Percentiles rank a stretch among this genome's conserved stretches.
phyloP scores from a whole-genome alignment of 768 basidiomycete genomes.

The Crucibulum laeve region DNA sequence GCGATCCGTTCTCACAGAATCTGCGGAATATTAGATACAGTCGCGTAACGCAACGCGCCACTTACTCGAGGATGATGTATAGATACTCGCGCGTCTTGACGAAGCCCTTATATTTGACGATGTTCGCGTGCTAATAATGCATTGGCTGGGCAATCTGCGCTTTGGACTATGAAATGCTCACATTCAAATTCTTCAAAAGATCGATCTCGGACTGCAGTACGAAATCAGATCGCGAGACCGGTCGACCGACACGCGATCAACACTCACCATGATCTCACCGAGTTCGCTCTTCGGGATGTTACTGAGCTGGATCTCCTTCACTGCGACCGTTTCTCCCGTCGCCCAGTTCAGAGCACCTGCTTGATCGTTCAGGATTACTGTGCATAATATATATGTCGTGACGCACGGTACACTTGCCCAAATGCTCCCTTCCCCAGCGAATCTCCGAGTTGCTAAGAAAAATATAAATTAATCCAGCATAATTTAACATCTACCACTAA shows the following conservation, averaged over 20 bases:
- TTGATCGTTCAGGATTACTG: slow-evolving; percentile 1
- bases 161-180: slow-evolving; percentile 27
- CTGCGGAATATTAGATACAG: slow-evolving; percentile 26
- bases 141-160: background rate
- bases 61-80: slow-evolving; percentile 94
- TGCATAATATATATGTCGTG: slow-evolving; percentile 2
- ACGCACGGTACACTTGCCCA: slow-evolving; percentile 94
- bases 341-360: slow-evolving; percentile 89
- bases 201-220: slow-evolving; percentile 86
- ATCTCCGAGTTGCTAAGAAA: slow-evolving; percentile 90
- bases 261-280: slow-evolving; percentile 91
- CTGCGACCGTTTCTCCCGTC: slow-evolving; percentile 96
- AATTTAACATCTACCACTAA: slow-evolving; percentile 2
- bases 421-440: slow-evolving; percentile 95
- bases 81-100: slow-evolving; percentile 92
- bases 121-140: slow-evolving; percentile 77
- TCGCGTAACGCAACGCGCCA: slow-evolving; percentile 6
- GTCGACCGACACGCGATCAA: slow-evolving; percentile 6
- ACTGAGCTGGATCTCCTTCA: slow-evolving; percentile 94
- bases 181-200: slow-evolving; percentile 93
- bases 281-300: slow-evolving; percentile 93
- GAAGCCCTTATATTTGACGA: slow-evolving; percentile 99
- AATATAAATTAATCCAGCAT: slow-evolving; percentile 5
- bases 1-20: slow-evolving; percentile 97
- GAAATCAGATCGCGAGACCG: slow-evolving; percentile 10